Conservation (phyloP, 768 basidiomycete genomes). For the Russula abietina region DNA sequence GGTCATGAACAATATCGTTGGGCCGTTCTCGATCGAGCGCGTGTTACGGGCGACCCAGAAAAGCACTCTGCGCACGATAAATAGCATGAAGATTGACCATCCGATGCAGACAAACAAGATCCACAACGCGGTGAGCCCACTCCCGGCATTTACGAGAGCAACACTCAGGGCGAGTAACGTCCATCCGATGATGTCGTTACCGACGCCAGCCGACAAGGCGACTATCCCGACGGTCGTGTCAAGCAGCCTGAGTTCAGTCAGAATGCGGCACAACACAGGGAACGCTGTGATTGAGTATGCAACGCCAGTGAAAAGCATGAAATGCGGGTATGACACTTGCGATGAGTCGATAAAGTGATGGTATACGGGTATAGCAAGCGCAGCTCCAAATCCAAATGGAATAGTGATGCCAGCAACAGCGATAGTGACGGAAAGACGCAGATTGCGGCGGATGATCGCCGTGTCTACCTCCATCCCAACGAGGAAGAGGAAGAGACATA, state of each 20-base stretch:
- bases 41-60: slow-evolving; percentile 70
- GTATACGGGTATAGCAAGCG: slow-evolving; percentile 65
- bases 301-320: slow-evolving; percentile 91
- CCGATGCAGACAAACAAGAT: slow-evolving; percentile 75
- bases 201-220: slow-evolving; percentile 89
- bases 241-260: slow-evolving; percentile 86
- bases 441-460: slow-evolving; percentile 71
- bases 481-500: slow-evolving; percentile 85
- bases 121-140: slow-evolving; percentile 78
- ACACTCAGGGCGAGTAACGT: slow-evolving; percentile 82
- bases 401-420: slow-evolving; percentile 79
- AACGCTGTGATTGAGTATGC: slow-evolving; percentile 87
- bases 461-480: slow-evolving; percentile 90
- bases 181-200: slow-evolving; percentile 76
- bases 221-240: slow-evolving; percentile 91
- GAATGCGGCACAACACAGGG: slow-evolving; percentile 79
- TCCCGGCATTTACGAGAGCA: slow-evolving; percentile 83
- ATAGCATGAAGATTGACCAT: slow-evolving; percentile 72
- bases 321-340: slow-evolving; percentile 71
- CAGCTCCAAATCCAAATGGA: slow-evolving; percentile 83
- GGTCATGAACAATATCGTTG: slow-evolving; percentile 88
- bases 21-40: slow-evolving; percentile 75
- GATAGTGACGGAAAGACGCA: slow-evolving; percentile 58
- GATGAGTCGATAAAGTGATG: slow-evolving; percentile 57
- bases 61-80: slow-evolving; percentile 57